Evolutionary conservation across 1,139 yeast species (phyloP).

Genomic region (Candida anutae): DNA sequence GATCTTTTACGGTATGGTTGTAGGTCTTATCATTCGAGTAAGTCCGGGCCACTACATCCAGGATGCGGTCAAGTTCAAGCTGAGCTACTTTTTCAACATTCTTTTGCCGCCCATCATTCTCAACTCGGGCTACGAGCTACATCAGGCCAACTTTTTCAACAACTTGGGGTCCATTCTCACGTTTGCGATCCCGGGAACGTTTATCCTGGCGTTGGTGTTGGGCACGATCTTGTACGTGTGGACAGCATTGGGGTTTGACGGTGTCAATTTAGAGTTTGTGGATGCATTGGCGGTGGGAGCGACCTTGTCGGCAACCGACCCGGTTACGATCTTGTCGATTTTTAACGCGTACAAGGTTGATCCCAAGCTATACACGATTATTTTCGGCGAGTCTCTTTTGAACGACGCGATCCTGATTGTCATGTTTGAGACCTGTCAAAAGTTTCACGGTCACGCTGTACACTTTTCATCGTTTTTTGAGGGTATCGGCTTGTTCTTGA

Average conservation of each 20-base stretch:
- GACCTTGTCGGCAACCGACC: slow-evolving; percentile 95
- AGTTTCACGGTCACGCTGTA: slow-evolving; percentile 80
- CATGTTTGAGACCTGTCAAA: slow-evolving; percentile 98
- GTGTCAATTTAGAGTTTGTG: slow-evolving; percentile 80
- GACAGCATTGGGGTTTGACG: slow-evolving; percentile 89
- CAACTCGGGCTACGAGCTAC: slow-evolving; percentile 93
- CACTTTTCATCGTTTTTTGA: slow-evolving; percentile 74
- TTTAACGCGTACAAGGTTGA: slow-evolving; percentile 97
- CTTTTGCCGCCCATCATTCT: slow-evolving; percentile 92
- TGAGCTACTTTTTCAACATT: slow-evolving; percentile 89
- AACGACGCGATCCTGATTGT: slow-evolving; percentile 98
- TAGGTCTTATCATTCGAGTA: slow-evolving; percentile 81
- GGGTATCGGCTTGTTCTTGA: slow-evolving; percentile 88
- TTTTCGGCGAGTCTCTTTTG: slow-evolving; percentile 90
- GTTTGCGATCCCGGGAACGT: slow-evolving; percentile 97
- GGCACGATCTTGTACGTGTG: slow-evolving; percentile 82
- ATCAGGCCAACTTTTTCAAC: slow-evolving; percentile 89
- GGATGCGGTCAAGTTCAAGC: slow-evolving; percentile 92
- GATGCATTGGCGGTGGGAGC: slow-evolving; percentile 98
- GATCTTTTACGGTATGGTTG: slow-evolving; percentile 93
- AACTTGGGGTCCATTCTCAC: slow-evolving; percentile 87
- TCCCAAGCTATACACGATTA: slow-evolving; percentile 92
- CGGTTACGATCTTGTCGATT: slow-evolving; percentile 92
- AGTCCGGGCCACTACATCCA: slow-evolving; percentile 96
- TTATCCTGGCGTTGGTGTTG: slow-evolving; percentile 80